Conservation (phyloP, 352 stramenopile genomes). For the Phytophthora capsici region DNA sequence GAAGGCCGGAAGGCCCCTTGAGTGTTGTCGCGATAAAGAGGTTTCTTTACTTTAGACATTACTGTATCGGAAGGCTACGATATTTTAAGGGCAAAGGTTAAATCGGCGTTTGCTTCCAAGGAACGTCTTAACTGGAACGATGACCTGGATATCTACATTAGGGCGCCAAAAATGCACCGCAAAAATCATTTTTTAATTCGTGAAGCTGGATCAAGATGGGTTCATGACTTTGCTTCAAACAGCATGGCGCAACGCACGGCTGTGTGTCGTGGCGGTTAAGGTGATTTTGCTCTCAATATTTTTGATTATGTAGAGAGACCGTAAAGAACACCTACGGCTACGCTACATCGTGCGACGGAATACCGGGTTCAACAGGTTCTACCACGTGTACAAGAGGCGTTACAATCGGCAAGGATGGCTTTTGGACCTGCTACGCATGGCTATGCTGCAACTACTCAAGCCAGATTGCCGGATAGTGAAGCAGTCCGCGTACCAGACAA, state of each 20-base stretch:
- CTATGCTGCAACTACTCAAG: constrained; percentile 12
- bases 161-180: constrained; percentile 3
- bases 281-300: too few species aligned
- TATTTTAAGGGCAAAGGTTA: constrained; percentile 1
- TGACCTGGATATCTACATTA: constrained; percentile 5
- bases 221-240: constrained; percentile 2
- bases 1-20: constrained; percentile 6
- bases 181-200: constrained; percentile 15
- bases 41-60: constrained; percentile 15
- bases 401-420: neutral
- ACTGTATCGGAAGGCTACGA: constrained; percentile 2
- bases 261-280: too few species aligned
- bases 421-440: constrained; percentile 10
- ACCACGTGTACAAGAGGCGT: neutral
- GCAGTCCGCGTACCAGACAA: constrained; percentile 4
- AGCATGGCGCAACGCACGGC: too few species aligned
- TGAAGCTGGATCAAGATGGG: constrained; percentile 4
- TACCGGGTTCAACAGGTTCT: constrained; percentile 9
- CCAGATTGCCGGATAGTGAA: constrained; percentile 1
- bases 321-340: neutral
- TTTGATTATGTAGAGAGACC: constrained; percentile 9
- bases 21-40: constrained; percentile 15
- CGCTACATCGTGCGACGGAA: constrained; percentile 8
- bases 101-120: constrained; percentile 8
- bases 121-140: neutral